Conservation (phyloP, 495 filamentous ascomycete species). For the Pyrenopolyporus hunteri region DNA sequence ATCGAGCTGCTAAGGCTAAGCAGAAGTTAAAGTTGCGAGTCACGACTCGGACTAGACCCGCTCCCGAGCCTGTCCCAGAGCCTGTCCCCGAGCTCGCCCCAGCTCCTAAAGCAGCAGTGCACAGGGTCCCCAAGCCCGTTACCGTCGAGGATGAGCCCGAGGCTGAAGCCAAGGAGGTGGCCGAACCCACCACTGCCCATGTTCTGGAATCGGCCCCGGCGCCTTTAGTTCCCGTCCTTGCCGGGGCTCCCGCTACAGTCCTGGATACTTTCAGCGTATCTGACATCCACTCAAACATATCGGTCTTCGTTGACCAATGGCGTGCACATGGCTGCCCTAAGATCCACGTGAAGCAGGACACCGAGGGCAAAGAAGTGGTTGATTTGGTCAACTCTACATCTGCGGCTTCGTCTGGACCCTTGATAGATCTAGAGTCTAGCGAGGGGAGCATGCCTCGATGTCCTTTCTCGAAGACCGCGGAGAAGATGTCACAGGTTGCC, state of each 20-base stretch:
- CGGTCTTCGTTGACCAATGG: slow-evolving; percentile 37
- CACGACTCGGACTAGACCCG: slow-evolving; percentile 49
- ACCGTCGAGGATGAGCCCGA: slow-evolving; percentile 52
- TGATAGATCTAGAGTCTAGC: slow-evolving; percentile 3
- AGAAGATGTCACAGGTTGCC: slow-evolving; percentile 9
- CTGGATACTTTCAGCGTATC: slow-evolving; percentile 29
- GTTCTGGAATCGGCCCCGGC: neutral
- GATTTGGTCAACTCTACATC: slow-evolving; percentile 25
- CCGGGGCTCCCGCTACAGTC: neutral
- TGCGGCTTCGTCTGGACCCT: slow-evolving; percentile 3
- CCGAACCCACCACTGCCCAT: neutral
- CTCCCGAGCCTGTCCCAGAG: slow-evolving; percentile 14
- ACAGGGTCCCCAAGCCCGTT: slow-evolving; percentile 46
- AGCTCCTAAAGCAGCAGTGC: slow-evolving; percentile 22
- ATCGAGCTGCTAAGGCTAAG: slow-evolving; percentile 97
- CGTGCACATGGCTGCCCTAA: slow-evolving; percentile 33
- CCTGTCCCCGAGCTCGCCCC: slow-evolving; percentile 13
- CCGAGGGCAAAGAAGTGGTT: slow-evolving; percentile 32
- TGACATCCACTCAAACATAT: slow-evolving; percentile 27
- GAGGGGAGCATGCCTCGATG: slow-evolving; percentile 7
- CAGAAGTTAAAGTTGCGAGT: slow-evolving; percentile 92
- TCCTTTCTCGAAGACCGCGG: slow-evolving; percentile 11
- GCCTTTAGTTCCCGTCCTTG: neutral
- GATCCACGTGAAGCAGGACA: slow-evolving; percentile 32
- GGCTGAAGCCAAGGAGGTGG: slow-evolving; percentile 18